These are phyloP conservation scores for Mycena latifolia DNA, from an alignment of 768 basidiomycete genomes.

Conservation along the genomic window DNA sequence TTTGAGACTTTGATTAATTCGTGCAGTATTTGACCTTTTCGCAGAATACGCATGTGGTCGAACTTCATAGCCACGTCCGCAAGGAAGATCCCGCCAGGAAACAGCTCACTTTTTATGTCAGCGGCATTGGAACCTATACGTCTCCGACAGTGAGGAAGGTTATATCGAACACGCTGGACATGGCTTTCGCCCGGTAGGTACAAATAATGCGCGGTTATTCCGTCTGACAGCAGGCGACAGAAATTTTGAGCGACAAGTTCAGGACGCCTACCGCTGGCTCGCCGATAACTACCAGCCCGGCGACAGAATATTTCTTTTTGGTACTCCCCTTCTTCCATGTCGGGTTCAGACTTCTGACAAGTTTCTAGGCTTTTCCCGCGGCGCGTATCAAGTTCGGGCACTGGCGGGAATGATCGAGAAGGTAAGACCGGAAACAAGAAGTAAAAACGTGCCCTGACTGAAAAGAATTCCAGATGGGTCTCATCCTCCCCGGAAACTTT, in stretches of 20 bases:
- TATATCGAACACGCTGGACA: slow-evolving; percentile 2
- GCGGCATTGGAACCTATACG: slow-evolving; percentile 20
- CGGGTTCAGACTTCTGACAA: not conserved
- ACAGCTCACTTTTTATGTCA: slow-evolving; percentile 9
- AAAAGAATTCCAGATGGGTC: slow-evolving; percentile 1
- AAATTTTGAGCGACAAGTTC: slow-evolving; percentile 7
- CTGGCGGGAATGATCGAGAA: slow-evolving; percentile 16
- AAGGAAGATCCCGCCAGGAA: slow-evolving; percentile 23
- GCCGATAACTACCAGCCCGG: slow-evolving; percentile 11
- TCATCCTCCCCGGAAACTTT: slow-evolving; percentile 1
- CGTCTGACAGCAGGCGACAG: not conserved
- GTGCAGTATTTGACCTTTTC: not conserved
- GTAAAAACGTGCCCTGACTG: too few relatives aligned
- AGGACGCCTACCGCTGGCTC: slow-evolving; percentile 13
- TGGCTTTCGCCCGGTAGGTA: slow-evolving; percentile 12
- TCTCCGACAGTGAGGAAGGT: not conserved
- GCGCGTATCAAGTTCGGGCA: slow-evolving; percentile 16
- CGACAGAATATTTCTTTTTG: slow-evolving; percentile 16
- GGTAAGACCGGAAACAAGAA: too few relatives aligned
- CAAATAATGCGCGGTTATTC: not conserved
- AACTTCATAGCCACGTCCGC: slow-evolving; percentile 41
- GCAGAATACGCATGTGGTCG: slow-evolving; percentile 51
- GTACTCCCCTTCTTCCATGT: not conserved
- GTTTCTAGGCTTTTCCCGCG: slow-evolving; percentile 14
- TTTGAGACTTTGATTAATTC: too few relatives aligned